A percentile compares a stretch with the other conserved stretches of the same genome.
Conservation (phyloP, 2,329 filamentous ascomycete genomes). For the Hirsutella thompsonii region DNA sequence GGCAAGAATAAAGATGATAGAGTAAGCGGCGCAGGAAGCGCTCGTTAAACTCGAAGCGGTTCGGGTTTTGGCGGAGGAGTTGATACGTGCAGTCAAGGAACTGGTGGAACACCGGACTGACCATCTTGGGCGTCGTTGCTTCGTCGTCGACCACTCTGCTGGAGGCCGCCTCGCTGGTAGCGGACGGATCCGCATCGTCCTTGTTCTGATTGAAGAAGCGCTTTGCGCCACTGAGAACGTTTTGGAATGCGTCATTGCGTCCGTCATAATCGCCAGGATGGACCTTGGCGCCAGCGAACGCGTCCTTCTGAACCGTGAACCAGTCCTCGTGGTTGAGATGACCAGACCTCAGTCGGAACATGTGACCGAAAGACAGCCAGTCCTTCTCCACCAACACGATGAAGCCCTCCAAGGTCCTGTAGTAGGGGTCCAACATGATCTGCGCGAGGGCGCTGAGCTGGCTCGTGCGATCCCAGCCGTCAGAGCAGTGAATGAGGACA, state of each 20-base stretch:
- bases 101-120: conserved; percentile 93
- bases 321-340: conserved; percentile 84
- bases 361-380: conserved; percentile 95
- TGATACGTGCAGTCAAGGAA: conserved; percentile 94
- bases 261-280: conserved; percentile 49
- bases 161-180: conserved; percentile 24
- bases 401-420: conserved; percentile 86
- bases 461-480: conserved; percentile 95
- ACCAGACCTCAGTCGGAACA: conserved; percentile 88
- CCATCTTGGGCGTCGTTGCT: conserved; percentile 74
- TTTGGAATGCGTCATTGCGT: conserved; percentile 66
- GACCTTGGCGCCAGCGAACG: conserved; percentile 49
- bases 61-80: conserved; percentile 71
- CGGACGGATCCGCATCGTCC: conserved; percentile 48
- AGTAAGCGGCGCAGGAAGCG: conserved; percentile 78
- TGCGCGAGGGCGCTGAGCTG: conserved; percentile 87
- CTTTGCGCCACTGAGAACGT: conserved; percentile 73
- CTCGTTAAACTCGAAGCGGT: conserved; percentile 92
- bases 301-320: conserved; percentile 81
- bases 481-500: conserved; percentile 92
- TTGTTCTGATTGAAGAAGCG: conserved; percentile 73
- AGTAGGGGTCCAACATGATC: conserved; percentile 91
- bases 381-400: conserved; percentile 93
- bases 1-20: conserved; percentile 90
- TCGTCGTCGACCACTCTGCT: conserved; percentile 38